Base-by-base conservation (phyloP, 2,329 filamentous ascomycete genomes). In the Colletotrichum eremochloae region DNA sequence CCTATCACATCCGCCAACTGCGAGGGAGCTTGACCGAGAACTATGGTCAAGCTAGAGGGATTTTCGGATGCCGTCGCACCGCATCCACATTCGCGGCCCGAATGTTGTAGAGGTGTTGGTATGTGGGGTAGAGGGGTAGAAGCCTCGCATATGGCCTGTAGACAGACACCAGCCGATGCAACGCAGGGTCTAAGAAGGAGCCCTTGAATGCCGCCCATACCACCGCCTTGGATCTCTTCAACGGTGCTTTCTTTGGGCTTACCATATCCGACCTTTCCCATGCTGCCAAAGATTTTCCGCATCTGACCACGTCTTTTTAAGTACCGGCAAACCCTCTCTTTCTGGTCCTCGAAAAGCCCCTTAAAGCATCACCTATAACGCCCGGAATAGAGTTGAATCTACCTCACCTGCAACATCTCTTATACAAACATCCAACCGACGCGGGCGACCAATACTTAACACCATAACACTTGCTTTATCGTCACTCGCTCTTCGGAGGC, bases 221-320 rank as follows among this genome's bases (percentile, higher is more conserved):
- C 65, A 64, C 58, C 58, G 24, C 60, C 38, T 60, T 50, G 66
- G 58, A n/a, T 63, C 52, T 18, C 48, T 29, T 40, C 33, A 72
- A 72, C 69, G 69, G 69, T 64, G 66, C 60, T 64, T 60, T 58
- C 69, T 72, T 63, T 69, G 66, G 6, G 24, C 48, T 61, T 63
- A 53, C 60, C 66, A 61, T 40, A 69, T 64, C 66, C 69, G 66
- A 60, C 66, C 33, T 46, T 44, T 53, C 24, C 40, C 56, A 15
- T 14, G n/a, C n/a, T 48, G 14, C 40, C 52, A n/a, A 44, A 20
- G 20, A 52, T 46, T n/a, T 24, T 52, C 31, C 24, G 46, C n/a
- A n/a, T 40, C 63, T 38, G 33, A 31, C n/a, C 18, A 31, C 33
- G 18, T 52, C 46, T 63, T 52, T 29, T 63, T 72, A 69, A 72